Evolutionary conservation across 2,329 filamentous ascomycete species (phyloP), one percentile per base, ranked within the genome.

Genomic region (Cercospora zeae-maydis): DNA sequence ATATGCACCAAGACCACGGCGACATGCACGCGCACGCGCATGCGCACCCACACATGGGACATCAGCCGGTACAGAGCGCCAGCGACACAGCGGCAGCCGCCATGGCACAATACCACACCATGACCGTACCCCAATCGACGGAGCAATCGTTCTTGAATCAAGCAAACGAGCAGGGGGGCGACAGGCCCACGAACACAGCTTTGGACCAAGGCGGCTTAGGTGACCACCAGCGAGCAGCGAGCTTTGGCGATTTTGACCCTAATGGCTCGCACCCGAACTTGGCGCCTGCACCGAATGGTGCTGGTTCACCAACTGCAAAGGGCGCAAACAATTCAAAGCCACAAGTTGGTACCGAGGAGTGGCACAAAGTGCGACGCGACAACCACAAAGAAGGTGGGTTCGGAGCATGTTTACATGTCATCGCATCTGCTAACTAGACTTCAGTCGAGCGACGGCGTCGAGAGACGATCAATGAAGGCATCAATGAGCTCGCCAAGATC

Each of bases 401-500:
- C 10, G 45, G 49, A 14, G 24, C 14, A 16, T 11, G 42, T 53
- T 10, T 37, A 63, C 10, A 16, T 6, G 2, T 31, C 30, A 30
- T 14, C 11, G 45, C 31, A 34, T 10, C 14, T 63, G 36, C 67
- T 68, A 64, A 66, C 42, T n/a, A 30, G 16, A 13, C 9, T 13
- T 3, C 65, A 98, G 95, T 99, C 66, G 95, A 99, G 79, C 92
- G 95, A 64, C 91, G 95, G 63, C 92, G 95, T 49, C 91, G 95
- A 67, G 95, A 99, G 78, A 97, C 95, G 0, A 99, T 99, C 76
- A 99, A 99, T 69, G 95, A 99, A 78, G 95, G 95, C 55, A 99
- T 99, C 71, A 98, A 97, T 74, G 95, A 98, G 77, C 86, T 99
- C 31, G 91, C 93, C 69, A 98, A 97, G 80, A 96, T 99, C 69